Evolutionary conservation across 2,329 filamentous ascomycete species (phyloP), one percentile per base, ranked within the genome.

Genomic region (Fusarium napiforme): DNA sequence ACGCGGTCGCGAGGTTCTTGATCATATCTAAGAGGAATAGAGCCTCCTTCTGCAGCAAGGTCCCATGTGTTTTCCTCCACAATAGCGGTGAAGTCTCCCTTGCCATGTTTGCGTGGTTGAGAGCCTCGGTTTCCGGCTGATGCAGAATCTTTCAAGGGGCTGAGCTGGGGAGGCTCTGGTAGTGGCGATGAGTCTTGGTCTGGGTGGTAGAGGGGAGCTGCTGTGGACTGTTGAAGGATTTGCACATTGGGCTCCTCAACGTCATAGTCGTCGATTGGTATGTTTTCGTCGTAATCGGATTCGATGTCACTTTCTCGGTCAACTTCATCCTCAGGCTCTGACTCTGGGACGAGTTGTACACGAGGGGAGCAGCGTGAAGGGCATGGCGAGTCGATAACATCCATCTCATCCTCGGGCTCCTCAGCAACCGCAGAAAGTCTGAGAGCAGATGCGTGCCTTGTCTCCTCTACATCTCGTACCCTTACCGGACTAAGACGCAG

Each of bases 401-500:
- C 50, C n/a, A 71, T 52, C 74, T 78, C 67, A 74, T 85, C 80
- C 7, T 83, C 81, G 8, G 84, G 80, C 58, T 88, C 87, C 49
- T 87, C 84, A 23, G 85, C 84, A 8, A 88, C 83, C 18, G 85
- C 84, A 21, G 85, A 82, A 6, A 88, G 79, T 23, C 81, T 81
- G 47, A 83, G 76, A 6, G 81, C 82, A 12, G 82, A 78, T 4
- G 79, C 81, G 32, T 83, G 80, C 10, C 78, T 77, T 1, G 84
- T 87, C 78, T 87, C 86, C 49, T 84, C 85, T 5, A 87, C 85
- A 52, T 88, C 85, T 43, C 84, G 84, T 42, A 90, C 83, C 36
- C 87, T 87, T 26, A 91, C 86, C 1, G 90, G 89, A 65, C 88
- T 90, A 23, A 92, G 84, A 10, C 89, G 87, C 43, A 95, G 82